Base-by-base conservation (phyloP, 306 rosid genomes). In the Vicia sativa region DNA sequence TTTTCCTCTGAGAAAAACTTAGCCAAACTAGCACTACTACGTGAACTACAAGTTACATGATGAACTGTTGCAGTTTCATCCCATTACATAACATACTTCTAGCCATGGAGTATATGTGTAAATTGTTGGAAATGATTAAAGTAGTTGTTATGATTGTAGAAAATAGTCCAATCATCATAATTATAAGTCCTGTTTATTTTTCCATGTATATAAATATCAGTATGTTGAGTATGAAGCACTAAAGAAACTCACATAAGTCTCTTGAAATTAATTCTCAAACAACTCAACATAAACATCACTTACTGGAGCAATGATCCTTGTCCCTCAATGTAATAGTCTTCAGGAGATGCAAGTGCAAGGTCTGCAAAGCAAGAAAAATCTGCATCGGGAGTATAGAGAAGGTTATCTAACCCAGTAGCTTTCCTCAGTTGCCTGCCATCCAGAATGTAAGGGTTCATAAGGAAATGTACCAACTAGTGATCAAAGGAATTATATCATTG, bases 351-450 rank as follows among this genome's bases (percentile, higher is more conserved):
- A 46, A 93, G 95, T 13, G 99, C 99, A 79, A 93, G 83, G 67
- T 93, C 99, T 0, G 97, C 97, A 87, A 93, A 93, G 86, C 97
- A 93, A 42, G 99, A 93, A 80, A 93, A 93, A 84, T 93, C 97
- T 31, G 99, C 99, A 79, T 93, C 99, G 21, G 97, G 99, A 58
- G 96, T 93, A 72, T 93, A 93, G 68, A 93, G 97, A 67, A 93
- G 99, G 79, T 93, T 93, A 78, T 93, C 97, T 65, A 93, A 74
- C 68, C 99, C 99, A 50, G 76, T 71, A 62, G 99, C 99, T 84
- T 76, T 83, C 73, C 62, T 79, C 73, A 77, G 82, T 80, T 84
- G 87, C 95, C 99, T 92, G 77, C 34, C 67, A 80, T 65, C 29
- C 68, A 82, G 41, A 77, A 78, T 55, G 67, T 12, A 84, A 65